Conservation (phyloP, 2,329 filamentous ascomycete genomes). For the Coleophoma crateriformis region DNA sequence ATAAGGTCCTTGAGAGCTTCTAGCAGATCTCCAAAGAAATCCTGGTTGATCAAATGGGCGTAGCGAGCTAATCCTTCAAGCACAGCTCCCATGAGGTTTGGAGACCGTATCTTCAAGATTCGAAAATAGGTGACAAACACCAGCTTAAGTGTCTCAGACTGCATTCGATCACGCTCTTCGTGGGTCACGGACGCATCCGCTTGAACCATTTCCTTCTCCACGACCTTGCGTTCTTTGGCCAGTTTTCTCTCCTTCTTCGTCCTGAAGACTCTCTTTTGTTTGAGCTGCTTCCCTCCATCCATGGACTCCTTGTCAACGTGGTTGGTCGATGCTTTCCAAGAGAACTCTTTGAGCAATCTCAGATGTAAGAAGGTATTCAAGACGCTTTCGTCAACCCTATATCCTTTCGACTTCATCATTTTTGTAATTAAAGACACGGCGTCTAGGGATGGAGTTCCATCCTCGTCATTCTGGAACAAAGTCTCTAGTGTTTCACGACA, state of each 20-base stretch:
- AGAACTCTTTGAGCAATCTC: conserved; percentile 81
- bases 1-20: conserved; percentile 94
- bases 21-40: conserved; percentile 95
- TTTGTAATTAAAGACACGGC: conserved; percentile 79
- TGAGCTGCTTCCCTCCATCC: conserved; percentile 52
- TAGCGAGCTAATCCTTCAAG: conserved; percentile 92
- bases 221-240: conserved; percentile 75
- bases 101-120: conserved; percentile 76
- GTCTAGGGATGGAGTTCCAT: conserved; percentile 83
- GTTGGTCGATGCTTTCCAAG: conserved; percentile 75
- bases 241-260: conserved; percentile 84
- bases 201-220: conserved; percentile 90
- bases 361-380: conserved; percentile 89
- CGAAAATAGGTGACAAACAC: conserved; percentile 96
- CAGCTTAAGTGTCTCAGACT: conserved; percentile 90
- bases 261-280: conserved; percentile 76
- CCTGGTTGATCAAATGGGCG: conserved; percentile 94
- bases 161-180: conserved; percentile 89
- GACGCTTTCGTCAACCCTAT: conserved; percentile 75
- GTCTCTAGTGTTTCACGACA: conserved; percentile 75
- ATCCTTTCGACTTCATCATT: conserved; percentile 91
- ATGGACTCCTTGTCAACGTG: conserved; percentile 56
- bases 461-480: conserved; percentile 81
- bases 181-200: conserved; percentile 88
- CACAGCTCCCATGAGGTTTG: conserved; percentile 91